Evolutionary conservation across 805 yeast genomes (phyloP).

Genomic region (Torulaspora gathmanii): DNA sequence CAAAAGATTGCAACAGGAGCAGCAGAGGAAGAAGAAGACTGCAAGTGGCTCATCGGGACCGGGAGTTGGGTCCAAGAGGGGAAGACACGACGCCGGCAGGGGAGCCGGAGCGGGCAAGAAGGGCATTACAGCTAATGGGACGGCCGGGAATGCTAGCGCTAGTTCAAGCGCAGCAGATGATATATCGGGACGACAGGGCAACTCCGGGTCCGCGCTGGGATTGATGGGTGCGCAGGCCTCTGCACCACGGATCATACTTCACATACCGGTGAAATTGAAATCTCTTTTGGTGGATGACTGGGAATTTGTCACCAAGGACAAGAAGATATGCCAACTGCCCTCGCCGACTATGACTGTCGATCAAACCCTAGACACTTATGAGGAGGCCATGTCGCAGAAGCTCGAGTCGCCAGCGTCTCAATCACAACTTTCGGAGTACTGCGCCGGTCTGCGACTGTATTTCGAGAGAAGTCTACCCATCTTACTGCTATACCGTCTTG

Average conservation of each 20-base stretch:
- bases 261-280: conserved; percentile 64
- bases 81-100: conserved; percentile 1
- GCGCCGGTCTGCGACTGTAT: conserved; percentile 63
- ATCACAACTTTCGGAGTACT: conserved; percentile 61
- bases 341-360: conserved; percentile 46
- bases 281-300: conserved; percentile 81
- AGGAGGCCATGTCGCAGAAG: conserved; percentile 29
- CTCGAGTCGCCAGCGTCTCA: conserved; percentile 36
- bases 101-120: conserved; percentile 1
- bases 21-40: conserved; percentile 31
- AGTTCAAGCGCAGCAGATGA: neutral
- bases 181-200: neutral
- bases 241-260: conserved; percentile 43
- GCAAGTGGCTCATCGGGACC: conserved; percentile 16
- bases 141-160: neutral
- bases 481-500: conserved; percentile 30
- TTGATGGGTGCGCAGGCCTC: conserved; percentile 5
- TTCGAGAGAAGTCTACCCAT: conserved; percentile 59
- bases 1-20: conserved; percentile 33
- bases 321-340: conserved; percentile 65
- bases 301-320: conserved; percentile 83
- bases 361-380: conserved; percentile 52
- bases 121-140: neutral
- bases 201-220: neutral
- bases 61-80: neutral